Conservation (phyloP, 345 rosid genomes). For the Rhizophora mangle region DNA sequence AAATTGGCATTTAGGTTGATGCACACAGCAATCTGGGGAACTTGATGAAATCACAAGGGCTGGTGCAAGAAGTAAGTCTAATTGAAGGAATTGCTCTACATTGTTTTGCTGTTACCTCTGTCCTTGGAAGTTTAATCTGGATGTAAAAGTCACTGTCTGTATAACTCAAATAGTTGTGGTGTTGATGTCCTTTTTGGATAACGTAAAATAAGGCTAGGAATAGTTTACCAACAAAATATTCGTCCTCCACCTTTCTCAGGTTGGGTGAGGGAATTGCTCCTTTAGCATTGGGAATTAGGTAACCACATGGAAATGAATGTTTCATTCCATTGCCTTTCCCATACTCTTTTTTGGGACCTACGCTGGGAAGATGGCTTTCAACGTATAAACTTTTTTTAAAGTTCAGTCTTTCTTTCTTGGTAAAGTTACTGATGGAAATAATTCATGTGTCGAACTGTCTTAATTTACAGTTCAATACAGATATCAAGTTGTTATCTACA, state of each 20-base stretch:
- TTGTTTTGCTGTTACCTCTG: background rate
- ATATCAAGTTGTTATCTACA: constrained; percentile 59
- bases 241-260: background rate
- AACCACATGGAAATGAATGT: constrained; percentile 16
- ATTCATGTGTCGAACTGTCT: constrained; percentile 64
- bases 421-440: constrained; percentile 58
- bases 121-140: background rate
- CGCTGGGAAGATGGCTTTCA: constrained; percentile 22
- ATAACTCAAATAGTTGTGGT: constrained; percentile 1
- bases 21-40: constrained; percentile 95
- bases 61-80: constrained; percentile 85
- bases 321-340: constrained; percentile 27
- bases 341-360: constrained; percentile 10
- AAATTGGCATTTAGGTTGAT: constrained; percentile 60
- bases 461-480: constrained; percentile 64
- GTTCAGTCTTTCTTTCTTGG: constrained; percentile 32
- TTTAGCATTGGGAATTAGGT: constrained; percentile 1
- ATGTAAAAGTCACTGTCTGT: constrained; percentile 15
- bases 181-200: constrained; percentile 8
- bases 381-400: constrained; percentile 8
- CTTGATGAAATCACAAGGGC: constrained; percentile 91
- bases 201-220: constrained; percentile 14
- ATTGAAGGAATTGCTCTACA: too few relatives aligned
- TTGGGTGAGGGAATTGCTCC: constrained; percentile 15
- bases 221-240: constrained; percentile 5